Evolutionary conservation across 2,329 filamentous ascomycete genomes (phyloP), one percentile per base, ranked within the genome.

Genomic region (Ophiostoma ips): DNA sequence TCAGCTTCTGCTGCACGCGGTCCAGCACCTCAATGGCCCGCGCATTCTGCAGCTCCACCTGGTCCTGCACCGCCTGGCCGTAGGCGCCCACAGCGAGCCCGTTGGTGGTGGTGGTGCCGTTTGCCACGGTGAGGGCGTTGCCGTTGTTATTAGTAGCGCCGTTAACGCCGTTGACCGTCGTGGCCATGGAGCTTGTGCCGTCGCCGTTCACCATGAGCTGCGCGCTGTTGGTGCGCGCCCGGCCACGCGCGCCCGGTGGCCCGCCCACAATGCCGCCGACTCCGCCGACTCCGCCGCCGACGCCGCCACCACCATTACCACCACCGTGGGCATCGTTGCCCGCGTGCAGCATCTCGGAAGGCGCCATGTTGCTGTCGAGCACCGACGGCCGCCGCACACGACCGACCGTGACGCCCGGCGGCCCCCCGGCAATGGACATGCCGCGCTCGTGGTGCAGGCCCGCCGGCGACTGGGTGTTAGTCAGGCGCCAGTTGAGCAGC

Each of bases 401-500:
- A 0, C 66, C 65, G 70, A 12, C 34, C 21, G 30, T 70, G 8
- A 47, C 47, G 18, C 63, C 64, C 15, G 63, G 64, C 8, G 48
- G 35, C 1, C 69, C 67, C 1, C 69, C 73, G 1, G 62, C 68
- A 21, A 81, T 61, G 16, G 74, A 72, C 15, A 70, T 63, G 50
- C 81, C 77, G 28, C 75, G 71, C 54, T 81, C 77, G 71, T 84
- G 85, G 61, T 81, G 81, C 41, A 81, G 81, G 0, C 81, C 81
- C 12, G 76, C 64, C 1, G 81, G 80, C 30, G 76, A 81, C 10
- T 74, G 71, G 10, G 75, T 73, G 50, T 73, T 79, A 31, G 78
- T 83, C 35, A 99, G 77, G 58, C 92, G 84, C 92, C 92, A 99
- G 46, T 89, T 98, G 50, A 98, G 84, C 38, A 99, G 77, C n/a